Evolutionary conservation across 345 rosid species (phyloP).

Genomic region (Isatis tinctoria): DNA sequence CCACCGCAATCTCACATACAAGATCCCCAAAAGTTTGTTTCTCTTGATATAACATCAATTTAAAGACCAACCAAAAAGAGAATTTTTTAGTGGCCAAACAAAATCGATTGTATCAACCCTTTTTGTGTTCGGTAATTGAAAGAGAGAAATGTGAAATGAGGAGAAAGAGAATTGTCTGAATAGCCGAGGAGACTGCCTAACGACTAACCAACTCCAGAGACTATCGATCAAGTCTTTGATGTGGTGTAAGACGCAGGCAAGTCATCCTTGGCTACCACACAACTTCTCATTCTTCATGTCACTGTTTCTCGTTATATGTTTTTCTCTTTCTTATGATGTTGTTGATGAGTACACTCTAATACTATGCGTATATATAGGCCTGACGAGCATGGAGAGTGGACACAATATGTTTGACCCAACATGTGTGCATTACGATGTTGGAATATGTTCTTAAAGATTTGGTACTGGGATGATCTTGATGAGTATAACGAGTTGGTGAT

Average conservation of each 20-base stretch:
- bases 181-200: conserved; percentile 37
- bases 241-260: conserved; percentile 27
- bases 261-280: conserved; percentile 37
- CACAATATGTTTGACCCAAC: conserved; percentile 17
- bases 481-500: conserved; percentile 2
- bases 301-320: background rate
- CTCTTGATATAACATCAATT: background rate
- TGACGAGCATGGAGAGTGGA: background rate
- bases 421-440: conserved; percentile 21
- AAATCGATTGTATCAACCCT: background rate
- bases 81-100: background rate
- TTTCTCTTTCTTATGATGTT: background rate
- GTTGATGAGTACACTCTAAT: background rate
- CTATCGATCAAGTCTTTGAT: conserved; percentile 3
- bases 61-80: background rate
- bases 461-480: background rate
- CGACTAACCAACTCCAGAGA: conserved; percentile 2
- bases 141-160: conserved; percentile 22
- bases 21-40: background rate
- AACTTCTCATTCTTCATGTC: conserved; percentile 26
- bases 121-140: background rate
- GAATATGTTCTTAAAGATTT: conserved; percentile 22
- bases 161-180: conserved; percentile 27
- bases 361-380: conserved; percentile 9
- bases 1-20: background rate